phyloP scores from a whole-genome alignment of 2,329 filamentous ascomycete species.

The Sporothrix phasma region DNA sequence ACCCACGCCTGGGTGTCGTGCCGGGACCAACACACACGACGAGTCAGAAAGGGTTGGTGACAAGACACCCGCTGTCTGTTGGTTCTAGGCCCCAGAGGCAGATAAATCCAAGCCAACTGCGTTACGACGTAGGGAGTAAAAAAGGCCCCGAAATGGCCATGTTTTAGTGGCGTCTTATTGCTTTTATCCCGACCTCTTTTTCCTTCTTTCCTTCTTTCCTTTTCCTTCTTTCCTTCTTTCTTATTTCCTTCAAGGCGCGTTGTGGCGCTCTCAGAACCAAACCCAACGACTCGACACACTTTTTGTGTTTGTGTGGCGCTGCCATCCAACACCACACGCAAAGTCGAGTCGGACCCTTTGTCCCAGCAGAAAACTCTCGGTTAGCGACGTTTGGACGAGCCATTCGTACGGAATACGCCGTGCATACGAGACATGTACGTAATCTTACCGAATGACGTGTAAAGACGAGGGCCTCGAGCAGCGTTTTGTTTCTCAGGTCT shows the following conservation, averaged over 20 bases:
- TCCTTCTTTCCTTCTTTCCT: too few relatives aligned
- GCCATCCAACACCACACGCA: neutral
- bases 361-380: neutral
- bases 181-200: too few relatives aligned
- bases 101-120: too few relatives aligned
- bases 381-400: neutral
- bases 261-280: neutral
- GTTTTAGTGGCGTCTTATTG: too few relatives aligned
- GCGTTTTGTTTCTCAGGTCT: neutral
- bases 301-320: neutral
- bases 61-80: too few relatives aligned
- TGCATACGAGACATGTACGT: too few relatives aligned
- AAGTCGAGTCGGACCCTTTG: neutral
- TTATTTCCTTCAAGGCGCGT: neutral
- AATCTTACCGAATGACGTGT: neutral
- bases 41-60: too few relatives aligned
- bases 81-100: too few relatives aligned
- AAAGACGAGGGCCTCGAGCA: neutral
- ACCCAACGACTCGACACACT: neutral
- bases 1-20: too few relatives aligned
- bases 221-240: neutral
- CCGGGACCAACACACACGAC: too few relatives aligned
- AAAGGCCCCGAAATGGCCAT: too few relatives aligned
- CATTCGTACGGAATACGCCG: neutral
- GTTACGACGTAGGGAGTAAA: too few relatives aligned